Percentiles rank a stretch among this genome's conserved stretches.
Conservation (phyloP, 1,284 basidiomycete genomes). For the Rhodotorula sp. region DNA sequence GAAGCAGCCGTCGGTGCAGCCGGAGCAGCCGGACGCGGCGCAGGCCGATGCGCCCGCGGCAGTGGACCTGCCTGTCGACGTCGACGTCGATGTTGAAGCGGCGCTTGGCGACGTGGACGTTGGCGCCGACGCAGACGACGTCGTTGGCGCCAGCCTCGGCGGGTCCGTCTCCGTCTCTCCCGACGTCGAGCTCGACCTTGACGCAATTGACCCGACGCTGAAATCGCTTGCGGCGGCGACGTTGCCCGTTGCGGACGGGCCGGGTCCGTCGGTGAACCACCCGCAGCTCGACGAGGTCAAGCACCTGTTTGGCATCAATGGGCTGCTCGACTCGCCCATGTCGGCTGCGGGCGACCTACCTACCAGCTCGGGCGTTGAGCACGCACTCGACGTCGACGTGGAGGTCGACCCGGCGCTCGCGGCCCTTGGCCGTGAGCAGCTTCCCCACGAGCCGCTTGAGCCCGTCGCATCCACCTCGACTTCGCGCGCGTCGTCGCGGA, state of each 20-base stretch:
- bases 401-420: not conserved
- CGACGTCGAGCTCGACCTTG: slow-evolving; percentile 5
- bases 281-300: slow-evolving; percentile 17
- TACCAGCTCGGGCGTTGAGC: not conserved
- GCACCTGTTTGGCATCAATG: slow-evolving; percentile 12
- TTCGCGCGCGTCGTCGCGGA: not conserved
- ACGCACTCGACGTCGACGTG: not conserved
- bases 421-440: not conserved
- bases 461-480: not conserved
- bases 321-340: slow-evolving; percentile 1
- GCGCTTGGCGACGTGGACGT: not conserved
- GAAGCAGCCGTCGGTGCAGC: not conserved
- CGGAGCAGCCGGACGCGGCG: not conserved
- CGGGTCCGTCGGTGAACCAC: not conserved
- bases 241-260: not conserved
- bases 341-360: not conserved
- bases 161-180: not conserved
- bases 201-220: slow-evolving; percentile 15
- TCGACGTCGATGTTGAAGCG: not conserved
- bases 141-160: not conserved
- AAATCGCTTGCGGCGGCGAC: slow-evolving; percentile 8
- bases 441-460: not conserved
- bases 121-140: not conserved
- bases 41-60: not conserved
- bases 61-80: not conserved